Evolutionary conservation across 805 yeast genomes (phyloP).

Genomic region (Saturnispora kantuleensis): DNA sequence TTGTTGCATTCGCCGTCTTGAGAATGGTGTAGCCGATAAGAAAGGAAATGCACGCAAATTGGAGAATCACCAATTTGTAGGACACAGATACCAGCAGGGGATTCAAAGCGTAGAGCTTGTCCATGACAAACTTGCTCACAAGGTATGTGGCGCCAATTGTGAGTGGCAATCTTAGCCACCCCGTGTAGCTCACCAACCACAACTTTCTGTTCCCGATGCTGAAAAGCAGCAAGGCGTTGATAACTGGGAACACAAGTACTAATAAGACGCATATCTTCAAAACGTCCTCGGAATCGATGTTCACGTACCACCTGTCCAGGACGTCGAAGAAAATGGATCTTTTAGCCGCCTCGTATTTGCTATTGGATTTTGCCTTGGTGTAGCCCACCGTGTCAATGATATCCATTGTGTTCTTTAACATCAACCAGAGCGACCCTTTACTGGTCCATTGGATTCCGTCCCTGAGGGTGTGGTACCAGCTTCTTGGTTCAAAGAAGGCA

Average conservation of each 20-base stretch:
- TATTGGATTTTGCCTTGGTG: conserved; percentile 6
- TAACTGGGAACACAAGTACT: conserved; percentile 45
- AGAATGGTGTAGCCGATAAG: conserved; percentile 48
- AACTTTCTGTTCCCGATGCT: conserved; percentile 37
- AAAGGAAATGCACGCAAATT: conserved; percentile 38
- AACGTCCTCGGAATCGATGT: conserved; percentile 40
- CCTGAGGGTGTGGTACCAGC: conserved; percentile 67
- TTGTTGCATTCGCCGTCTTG: conserved; percentile 33
- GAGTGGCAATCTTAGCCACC: conserved; percentile 49
- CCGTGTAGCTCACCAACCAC: conserved; percentile 37
- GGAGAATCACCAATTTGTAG: conserved; percentile 39
- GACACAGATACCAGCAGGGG: conserved; percentile 44
- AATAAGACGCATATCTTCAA: conserved; percentile 43
- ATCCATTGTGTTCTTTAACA: conserved; percentile 66
- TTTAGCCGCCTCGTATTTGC: not conserved
- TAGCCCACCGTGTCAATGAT: conserved; percentile 38
- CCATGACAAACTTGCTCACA: conserved; percentile 27
- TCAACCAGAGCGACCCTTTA: conserved; percentile 70
- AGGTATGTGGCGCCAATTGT: conserved; percentile 39
- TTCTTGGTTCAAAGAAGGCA: conserved; percentile 81
- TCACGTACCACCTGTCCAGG: conserved; percentile 45
- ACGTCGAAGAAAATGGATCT: conserved; percentile 50
- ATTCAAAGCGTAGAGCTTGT: conserved; percentile 33
- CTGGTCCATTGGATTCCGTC: conserved; percentile 61
- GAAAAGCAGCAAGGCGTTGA: conserved; percentile 36